phyloP scores from a whole-genome alignment of 306 rosid species.

The Fragaria nilgerrensis region DNA sequence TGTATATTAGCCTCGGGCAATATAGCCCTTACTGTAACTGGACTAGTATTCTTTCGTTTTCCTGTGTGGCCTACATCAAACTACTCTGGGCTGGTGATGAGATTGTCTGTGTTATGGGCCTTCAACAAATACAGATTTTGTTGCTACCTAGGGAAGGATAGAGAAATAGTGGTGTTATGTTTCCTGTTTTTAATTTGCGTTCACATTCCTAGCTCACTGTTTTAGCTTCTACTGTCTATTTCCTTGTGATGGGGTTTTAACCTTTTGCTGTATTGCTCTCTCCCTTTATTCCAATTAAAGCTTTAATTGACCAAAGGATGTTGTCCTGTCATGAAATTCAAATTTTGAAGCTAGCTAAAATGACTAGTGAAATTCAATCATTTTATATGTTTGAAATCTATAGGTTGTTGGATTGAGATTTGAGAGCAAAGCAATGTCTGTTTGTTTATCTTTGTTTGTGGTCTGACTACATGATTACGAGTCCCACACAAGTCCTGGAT shows the following conservation, averaged over 20 bases:
- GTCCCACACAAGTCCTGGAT: background rate
- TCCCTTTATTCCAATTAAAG: background rate
- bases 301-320: background rate
- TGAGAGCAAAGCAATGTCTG: slow-evolving; percentile 6
- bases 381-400: background rate
- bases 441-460: background rate
- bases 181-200: background rate
- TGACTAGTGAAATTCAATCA: background rate
- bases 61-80: background rate
- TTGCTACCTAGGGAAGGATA: background rate
- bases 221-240: background rate
- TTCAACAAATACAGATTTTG: background rate
- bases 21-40: background rate
- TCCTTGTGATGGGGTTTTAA: background rate
- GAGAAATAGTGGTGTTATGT: background rate
- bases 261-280: background rate
- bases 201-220: background rate
- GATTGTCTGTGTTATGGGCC: background rate
- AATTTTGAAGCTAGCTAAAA: background rate
- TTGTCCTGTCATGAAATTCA: background rate
- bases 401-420: background rate
- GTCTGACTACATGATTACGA: slow-evolving; percentile 4
- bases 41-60: background rate
- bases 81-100: background rate
- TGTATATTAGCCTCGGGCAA: background rate